Conservation (phyloP, 2,329 filamentous ascomycete genomes). For the Talaromyces sp. region DNA sequence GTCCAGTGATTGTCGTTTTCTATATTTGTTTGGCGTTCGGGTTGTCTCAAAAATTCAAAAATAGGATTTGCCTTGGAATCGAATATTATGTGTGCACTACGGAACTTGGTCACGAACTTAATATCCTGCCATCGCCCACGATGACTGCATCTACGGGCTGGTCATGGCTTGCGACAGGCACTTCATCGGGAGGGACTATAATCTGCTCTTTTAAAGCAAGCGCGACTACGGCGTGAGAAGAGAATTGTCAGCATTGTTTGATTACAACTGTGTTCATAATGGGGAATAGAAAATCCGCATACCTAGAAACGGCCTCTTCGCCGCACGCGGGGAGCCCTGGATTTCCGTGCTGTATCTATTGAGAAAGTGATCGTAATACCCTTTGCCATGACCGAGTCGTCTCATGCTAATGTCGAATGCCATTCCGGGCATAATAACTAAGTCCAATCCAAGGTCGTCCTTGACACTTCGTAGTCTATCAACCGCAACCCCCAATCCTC, state of each 20-base stretch:
- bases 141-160: conserved; percentile 73
- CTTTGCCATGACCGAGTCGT: conserved; percentile 86
- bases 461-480: conserved; percentile 10
- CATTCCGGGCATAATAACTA: conserved; percentile 88
- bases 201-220: conserved; percentile 83
- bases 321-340: conserved; percentile 22
- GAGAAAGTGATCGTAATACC: conserved; percentile 94
- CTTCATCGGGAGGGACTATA: conserved; percentile 56
- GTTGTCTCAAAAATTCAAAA: conserved; percentile 10
- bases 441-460: conserved; percentile 55
- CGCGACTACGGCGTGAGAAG: conserved; percentile 51
- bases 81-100: neutral
- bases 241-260: conserved; percentile 9
- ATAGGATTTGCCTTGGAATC: conserved; percentile 14
- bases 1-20: conserved; percentile 27
- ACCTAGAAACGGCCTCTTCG: conserved; percentile 55
- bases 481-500: conserved; percentile 46
- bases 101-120: conserved; percentile 16
- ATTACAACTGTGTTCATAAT: neutral
- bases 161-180: conserved; percentile 73
- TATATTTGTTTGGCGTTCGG: conserved; percentile 10
- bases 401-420: conserved; percentile 74
- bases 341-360: conserved; percentile 59
- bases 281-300: conserved; percentile 22
- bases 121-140: conserved; percentile 61